These are phyloP conservation scores for Paramecium caudatum DNA, from an alignment of 73 alveolate genomes.

Conservation along the genomic window DNA sequence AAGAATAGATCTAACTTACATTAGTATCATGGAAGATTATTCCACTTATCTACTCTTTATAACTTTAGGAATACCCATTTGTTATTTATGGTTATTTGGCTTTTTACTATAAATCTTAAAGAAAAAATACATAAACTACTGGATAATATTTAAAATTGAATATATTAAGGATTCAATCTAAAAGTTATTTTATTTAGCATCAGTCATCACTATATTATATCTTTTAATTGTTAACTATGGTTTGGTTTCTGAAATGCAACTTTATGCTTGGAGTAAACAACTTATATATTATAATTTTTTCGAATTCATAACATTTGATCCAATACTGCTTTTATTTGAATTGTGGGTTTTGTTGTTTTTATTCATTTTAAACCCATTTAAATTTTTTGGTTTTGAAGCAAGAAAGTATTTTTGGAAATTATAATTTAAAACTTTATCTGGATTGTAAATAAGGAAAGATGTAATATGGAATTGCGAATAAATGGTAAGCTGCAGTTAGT, in stretches of 20 bases:
- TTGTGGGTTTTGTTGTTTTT: background rate
- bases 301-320: background rate
- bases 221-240: constrained; percentile 19
- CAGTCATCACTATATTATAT: background rate
- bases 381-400: background rate
- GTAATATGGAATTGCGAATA: background rate
- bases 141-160: constrained; percentile 3
- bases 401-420: constrained; percentile 24
- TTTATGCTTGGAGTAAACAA: background rate
- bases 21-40: background rate
- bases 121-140: background rate
- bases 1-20: constrained; percentile 14
- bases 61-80: background rate
- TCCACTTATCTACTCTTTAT: background rate
- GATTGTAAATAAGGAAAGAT: background rate
- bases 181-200: background rate
- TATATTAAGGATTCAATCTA: constrained; percentile 2
- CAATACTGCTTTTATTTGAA: background rate
- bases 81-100: constrained; percentile 24
- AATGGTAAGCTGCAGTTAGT: constrained; percentile 44
- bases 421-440: background rate
- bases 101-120: background rate
- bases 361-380: background rate
- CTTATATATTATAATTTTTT: background rate
- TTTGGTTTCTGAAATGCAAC: background rate